phyloP scores from a whole-genome alignment of 2,329 filamentous ascomycete species.

The Monilinia aucupariae region DNA sequence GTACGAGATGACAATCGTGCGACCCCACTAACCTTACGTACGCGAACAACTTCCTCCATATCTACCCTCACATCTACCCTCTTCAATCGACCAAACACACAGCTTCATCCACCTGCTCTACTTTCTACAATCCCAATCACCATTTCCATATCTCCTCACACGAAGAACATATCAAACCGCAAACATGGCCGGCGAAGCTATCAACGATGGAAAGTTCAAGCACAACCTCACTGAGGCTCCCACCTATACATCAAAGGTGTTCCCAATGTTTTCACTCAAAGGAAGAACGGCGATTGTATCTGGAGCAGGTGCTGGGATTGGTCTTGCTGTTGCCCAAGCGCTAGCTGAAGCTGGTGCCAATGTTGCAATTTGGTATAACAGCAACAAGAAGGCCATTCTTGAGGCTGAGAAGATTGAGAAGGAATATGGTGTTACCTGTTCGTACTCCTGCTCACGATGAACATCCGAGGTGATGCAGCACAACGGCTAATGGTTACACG shows the following conservation, averaged over 20 bases:
- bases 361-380: constrained; percentile 52
- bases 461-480: not conserved
- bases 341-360: constrained; percentile 43
- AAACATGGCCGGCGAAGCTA: constrained; percentile 22
- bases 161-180: not conserved
- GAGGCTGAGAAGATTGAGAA: constrained; percentile 59
- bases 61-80: not conserved
- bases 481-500: constrained; percentile 1
- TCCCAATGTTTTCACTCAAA: constrained; percentile 56
- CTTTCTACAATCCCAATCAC: not conserved
- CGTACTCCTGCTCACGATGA: constrained; percentile 30
- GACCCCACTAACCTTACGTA: not conserved
- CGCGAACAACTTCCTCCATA: not conserved
- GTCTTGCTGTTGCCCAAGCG: constrained; percentile 41
- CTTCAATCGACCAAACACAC: not conserved
- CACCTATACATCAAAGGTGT: constrained; percentile 43
- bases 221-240: constrained; percentile 51
- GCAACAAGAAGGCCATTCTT: constrained; percentile 58
- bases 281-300: constrained; percentile 51
- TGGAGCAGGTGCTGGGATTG: constrained; percentile 43
- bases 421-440: constrained; percentile 63
- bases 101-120: not conserved
- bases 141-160: no score
- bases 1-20: not conserved
- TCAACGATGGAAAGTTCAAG: constrained; percentile 44